Evolutionary conservation across 345 rosid species (phyloP), one percentile per base, ranked within the genome.

Genomic region (Aurinia saxatilis): DNA sequence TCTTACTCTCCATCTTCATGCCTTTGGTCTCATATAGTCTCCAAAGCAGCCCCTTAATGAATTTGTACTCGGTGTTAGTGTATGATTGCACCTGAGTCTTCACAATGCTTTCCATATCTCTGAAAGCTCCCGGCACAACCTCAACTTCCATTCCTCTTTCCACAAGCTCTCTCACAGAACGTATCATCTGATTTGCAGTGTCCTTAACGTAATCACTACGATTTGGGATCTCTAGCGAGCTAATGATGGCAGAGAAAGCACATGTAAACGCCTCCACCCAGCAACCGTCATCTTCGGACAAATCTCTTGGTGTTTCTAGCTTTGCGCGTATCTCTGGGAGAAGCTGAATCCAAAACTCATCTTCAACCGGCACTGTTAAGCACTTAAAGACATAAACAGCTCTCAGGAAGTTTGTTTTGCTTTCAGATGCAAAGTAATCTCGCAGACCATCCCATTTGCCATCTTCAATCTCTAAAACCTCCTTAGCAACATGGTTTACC

Each of bases 111-210:
- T 57, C 57, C 25, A 66, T 5, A 38, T 17, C 57, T 48, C 57
- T 57, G 13, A 57, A 57, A 57, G 64, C 64, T 66, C 64, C 57
- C 57, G 44, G 48, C 19, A 49, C 58, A 48, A 57, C 13, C 11
- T 63, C 65, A 47, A 48, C 50, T 37, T 66, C 71, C 63, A 55
- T 65, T 35, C 5, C n/a, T 16, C 63, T 65, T 5, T 55, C 63
- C 15, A 66, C 71, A 46, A 66, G 57, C 57, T 37, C 64, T 47
- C 1, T 47, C 71, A 66, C 64, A 2, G 50, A 47, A 17, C 29
- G 1, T 17, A 57, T 9, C 40, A 66, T 55, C 56, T 55, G 46
- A 8, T 25, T 1, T 8, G 47, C 48, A 44, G 36, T 25, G 17
- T 35, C 8, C 30, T 23, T 9, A 14, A 57, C 42, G 5, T 12